A percentile compares a stretch with the other conserved stretches of the same genome.
These are phyloP conservation scores for Talaromyces sp. DNA, from an alignment of 2,329 filamentous ascomycete genomes.

Conservation along the genomic window DNA sequence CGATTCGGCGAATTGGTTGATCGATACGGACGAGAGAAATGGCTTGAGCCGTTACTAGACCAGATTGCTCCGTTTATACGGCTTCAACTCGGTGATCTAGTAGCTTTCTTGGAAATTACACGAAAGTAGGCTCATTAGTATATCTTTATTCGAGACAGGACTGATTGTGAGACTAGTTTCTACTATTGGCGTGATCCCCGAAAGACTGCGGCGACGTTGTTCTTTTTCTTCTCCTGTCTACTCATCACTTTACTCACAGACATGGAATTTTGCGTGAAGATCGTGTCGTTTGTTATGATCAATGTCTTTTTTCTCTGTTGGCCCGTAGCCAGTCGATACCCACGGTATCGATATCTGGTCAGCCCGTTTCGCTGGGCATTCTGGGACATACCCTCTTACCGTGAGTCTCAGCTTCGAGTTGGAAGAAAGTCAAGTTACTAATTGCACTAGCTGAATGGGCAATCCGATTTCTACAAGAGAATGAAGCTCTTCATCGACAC, in stretches of 20 bases:
- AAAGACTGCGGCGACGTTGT: constrained; percentile 32
- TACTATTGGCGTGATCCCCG: constrained; percentile 35
- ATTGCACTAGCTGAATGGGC: constrained; percentile 18
- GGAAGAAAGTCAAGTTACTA: not conserved
- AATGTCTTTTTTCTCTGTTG: constrained; percentile 36
- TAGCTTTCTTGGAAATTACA: constrained; percentile 36
- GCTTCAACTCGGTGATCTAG: constrained; percentile 36
- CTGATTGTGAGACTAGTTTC: constrained; percentile 26
- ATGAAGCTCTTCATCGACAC: constrained; percentile 17
- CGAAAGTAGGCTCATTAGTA: constrained; percentile 22
- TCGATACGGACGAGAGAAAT: constrained; percentile 34
- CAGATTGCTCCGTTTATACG: constrained; percentile 36
- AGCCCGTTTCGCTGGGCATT: constrained; percentile 36
- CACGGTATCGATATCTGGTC: constrained; percentile 35
- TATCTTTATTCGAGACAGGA: not conserved
- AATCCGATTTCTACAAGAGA: constrained; percentile 17
- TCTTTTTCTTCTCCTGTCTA: constrained; percentile 33
- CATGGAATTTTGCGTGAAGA: constrained; percentile 35
- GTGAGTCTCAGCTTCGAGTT: constrained; percentile 5
- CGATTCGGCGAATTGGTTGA: constrained; percentile 37
- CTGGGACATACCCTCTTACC: constrained; percentile 39
- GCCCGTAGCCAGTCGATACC: constrained; percentile 34
- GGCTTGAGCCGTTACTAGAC: constrained; percentile 38
- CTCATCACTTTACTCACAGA: constrained; percentile 28
- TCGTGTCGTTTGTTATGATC: constrained; percentile 33